Conservation (phyloP, 495 filamentous ascomycete species). For the Thermothielavioides terrestris region DNA sequence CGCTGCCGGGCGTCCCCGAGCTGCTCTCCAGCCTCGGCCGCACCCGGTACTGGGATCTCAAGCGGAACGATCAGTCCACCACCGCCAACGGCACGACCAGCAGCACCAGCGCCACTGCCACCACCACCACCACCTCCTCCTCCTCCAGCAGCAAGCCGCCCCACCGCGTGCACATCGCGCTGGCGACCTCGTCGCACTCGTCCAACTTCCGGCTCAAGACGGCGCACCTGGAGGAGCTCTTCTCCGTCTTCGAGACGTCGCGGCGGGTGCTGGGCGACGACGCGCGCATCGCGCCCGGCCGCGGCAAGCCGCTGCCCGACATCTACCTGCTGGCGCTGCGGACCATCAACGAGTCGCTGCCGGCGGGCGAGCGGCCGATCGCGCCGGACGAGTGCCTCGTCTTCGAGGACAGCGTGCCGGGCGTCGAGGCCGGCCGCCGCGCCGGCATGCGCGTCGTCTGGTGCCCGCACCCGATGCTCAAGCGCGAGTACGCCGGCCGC, state of each 20-base stretch:
- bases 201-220: slow-evolving; percentile 77
- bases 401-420: slow-evolving; percentile 90
- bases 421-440: slow-evolving; percentile 81
- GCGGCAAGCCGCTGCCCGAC: slow-evolving; percentile 90
- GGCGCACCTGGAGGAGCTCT: slow-evolving; percentile 59
- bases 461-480: slow-evolving; percentile 76
- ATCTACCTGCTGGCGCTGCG: slow-evolving; percentile 86
- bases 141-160: slow-evolving; percentile 22
- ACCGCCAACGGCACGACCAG: not conserved
- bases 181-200: slow-evolving; percentile 71
- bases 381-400: slow-evolving; percentile 84
- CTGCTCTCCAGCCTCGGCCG: slow-evolving; percentile 51
- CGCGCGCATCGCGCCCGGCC: slow-evolving; percentile 61
- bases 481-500: slow-evolving; percentile 63
- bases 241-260: slow-evolving; percentile 57
- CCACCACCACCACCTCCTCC: not conserved
- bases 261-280: slow-evolving; percentile 83
- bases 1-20: slow-evolving; percentile 68
- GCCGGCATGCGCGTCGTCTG: slow-evolving; percentile 95
- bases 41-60: slow-evolving; percentile 36
- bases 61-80: not conserved
- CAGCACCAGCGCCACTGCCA: not conserved
- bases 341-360: slow-evolving; percentile 67
- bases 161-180: slow-evolving; percentile 63
- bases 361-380: slow-evolving; percentile 58